These are phyloP conservation scores for Chlamydomonas sphaeroides DNA, from an alignment of 139 green algal genomes.

Conservation along the genomic window DNA sequence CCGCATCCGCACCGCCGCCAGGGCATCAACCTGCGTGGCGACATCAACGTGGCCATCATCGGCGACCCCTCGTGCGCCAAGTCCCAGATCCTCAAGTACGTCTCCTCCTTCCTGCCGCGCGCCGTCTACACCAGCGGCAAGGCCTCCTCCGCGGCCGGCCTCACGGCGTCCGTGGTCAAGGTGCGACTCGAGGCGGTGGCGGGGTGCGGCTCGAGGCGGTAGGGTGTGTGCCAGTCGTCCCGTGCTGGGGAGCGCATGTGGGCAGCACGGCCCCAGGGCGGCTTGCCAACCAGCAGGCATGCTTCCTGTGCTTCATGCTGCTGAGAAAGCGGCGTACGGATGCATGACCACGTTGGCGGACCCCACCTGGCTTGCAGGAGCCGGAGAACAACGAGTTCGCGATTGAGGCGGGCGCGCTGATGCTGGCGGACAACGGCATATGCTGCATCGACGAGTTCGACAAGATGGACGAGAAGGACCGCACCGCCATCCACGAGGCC, in stretches of 20 bases:
- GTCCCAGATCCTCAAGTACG: constrained; percentile 93
- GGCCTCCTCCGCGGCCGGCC: constrained; percentile 92
- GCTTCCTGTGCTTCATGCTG: too few species aligned
- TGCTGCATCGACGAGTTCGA: constrained; percentile 98
- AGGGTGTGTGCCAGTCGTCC: too few species aligned
- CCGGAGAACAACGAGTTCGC: constrained; percentile 93
- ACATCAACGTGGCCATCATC: constrained; percentile 99
- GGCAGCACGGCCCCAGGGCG: too few species aligned
- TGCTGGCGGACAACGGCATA: constrained; percentile 97
- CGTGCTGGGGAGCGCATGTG: not conserved
- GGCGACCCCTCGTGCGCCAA: constrained; percentile 97
- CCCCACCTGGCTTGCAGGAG: too few species aligned
- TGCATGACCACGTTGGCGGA: too few species aligned
- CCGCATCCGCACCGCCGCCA: too few species aligned
- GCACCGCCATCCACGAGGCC: constrained; percentile 86
- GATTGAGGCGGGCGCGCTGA: constrained; percentile 98
- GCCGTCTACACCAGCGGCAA: constrained; percentile 98
- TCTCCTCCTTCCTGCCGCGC: constrained; percentile 86
- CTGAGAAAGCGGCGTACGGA: too few species aligned
- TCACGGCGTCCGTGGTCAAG: constrained; percentile 97
- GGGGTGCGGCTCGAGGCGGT: too few species aligned
- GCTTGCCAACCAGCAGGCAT: too few species aligned
- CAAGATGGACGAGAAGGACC: constrained; percentile 96
- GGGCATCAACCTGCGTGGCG: constrained; percentile 92
- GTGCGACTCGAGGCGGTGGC: too few species aligned